Evolutionary conservation across 352 stramenopile species (phyloP), one percentile per base, ranked within the genome.

Genomic region (Phytophthora ramorum): DNA sequence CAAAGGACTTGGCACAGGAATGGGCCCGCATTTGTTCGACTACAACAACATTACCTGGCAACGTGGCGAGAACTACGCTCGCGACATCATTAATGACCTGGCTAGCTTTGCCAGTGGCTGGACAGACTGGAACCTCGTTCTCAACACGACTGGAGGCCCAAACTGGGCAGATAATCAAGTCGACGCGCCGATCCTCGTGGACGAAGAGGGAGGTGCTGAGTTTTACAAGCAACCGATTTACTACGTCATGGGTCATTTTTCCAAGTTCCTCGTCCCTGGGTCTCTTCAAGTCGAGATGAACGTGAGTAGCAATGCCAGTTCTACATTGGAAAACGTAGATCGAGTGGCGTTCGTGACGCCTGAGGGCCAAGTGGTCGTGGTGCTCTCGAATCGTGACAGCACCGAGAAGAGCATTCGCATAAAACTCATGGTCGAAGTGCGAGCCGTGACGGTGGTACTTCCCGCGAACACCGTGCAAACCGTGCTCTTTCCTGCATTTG

Each of bases 201-300:
- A 91, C 48, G 83, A 89, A 41, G 46, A 66, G 32, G 57, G 53
- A 22, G 76, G 78, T 34, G 26, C n/a, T 0, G 78, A 92, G 61
- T 89, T 96, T 64, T 92, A 93, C 68, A 91, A 93, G 52, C 81
- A 96, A 45, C 79, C 84, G 1, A 90, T 90, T 71, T 96, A 87
- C 38, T 45, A 45, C 38, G 38, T 45, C 38, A 45, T 45, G 65
- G 87, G 80, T 5, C 87, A 95, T 41, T 75, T 94, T 28, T 75
- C 76, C 41, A 90, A 90, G 57, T 95, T 94, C 55, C 46, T 94
- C 4, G 70, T 76, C 1, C 63, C 79, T 1, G 75, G 69, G 0
- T 85, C 84, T 51, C 13, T 61, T 91, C 16, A 69, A 72, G 44
- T 52, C 76, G 37, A 61, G 55, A 26, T 24, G 45, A 45, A 30